Percentiles rank a stretch among this genome's conserved stretches.
These are phyloP conservation scores for Leptographium procerum DNA, from an alignment of 2,329 filamentous ascomycete genomes.

Conservation along the genomic window DNA sequence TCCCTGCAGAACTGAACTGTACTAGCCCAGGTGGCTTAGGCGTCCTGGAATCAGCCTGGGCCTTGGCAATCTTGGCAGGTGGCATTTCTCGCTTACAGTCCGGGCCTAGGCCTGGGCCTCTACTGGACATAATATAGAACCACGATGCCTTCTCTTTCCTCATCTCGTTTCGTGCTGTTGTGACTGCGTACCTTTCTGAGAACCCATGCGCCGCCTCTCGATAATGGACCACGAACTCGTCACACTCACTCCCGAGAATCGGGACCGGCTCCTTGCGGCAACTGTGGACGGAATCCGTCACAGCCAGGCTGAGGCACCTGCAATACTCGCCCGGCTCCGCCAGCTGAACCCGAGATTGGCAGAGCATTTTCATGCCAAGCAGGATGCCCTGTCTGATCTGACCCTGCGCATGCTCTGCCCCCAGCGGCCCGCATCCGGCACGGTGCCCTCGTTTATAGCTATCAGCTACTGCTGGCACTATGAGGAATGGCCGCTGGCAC, in stretches of 20 bases:
- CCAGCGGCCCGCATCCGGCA: neutral
- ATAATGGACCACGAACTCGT: neutral
- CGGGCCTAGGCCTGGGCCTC: neutral
- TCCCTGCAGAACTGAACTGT: neutral
- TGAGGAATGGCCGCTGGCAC: conserved; percentile 10
- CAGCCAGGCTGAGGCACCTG: conserved; percentile 1
- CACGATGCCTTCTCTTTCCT: neutral
- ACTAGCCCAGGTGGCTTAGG: neutral
- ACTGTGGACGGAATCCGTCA: neutral
- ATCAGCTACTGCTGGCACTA: conserved; percentile 19
- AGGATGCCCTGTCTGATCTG: conserved; percentile 7
- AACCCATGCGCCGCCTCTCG: neutral
- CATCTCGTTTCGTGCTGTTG: neutral
- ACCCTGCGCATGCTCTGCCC: conserved; percentile 12
- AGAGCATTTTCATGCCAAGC: conserved; percentile 9
- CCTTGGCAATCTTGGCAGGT: neutral
- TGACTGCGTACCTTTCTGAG: neutral
- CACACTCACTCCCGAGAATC: neutral
- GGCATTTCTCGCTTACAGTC: neutral
- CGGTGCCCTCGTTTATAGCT: conserved; percentile 10
- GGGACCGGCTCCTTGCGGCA: neutral
- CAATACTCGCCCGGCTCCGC: conserved; percentile 8
- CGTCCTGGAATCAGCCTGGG: neutral
- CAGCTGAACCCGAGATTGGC: conserved; percentile 12
- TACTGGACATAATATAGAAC: neutral